Evolutionary conservation across 176 grass and related monocot species (phyloP).

Genomic region (Ampelocalamus luodianensis): DNA sequence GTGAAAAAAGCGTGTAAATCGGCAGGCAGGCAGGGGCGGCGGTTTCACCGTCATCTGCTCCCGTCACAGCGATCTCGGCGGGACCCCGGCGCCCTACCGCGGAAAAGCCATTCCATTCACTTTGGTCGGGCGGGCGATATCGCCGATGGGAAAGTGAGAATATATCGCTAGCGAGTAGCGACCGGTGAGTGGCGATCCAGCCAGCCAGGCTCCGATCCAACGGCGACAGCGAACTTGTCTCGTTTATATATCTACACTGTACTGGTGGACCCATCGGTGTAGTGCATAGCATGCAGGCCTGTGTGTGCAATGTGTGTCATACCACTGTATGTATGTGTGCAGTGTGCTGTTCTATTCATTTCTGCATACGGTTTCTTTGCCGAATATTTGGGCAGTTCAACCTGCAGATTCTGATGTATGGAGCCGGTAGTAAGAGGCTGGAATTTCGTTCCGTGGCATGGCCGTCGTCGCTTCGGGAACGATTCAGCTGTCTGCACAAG

Average conservation of each 20-base stretch:
- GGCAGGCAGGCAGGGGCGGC: neutral
- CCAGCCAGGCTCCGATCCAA: neutral
- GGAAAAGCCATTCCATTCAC: constrained; percentile 43
- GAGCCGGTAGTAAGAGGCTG: neutral
- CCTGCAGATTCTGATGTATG: neutral
- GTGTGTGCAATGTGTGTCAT: neutral
- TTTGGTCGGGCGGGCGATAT: constrained; percentile 3
- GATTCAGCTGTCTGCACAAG: constrained; percentile 1
- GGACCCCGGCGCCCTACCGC: constrained; percentile 21
- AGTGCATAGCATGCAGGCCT: neutral
- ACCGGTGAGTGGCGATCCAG: constrained; percentile 8
- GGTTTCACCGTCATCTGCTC: neutral
- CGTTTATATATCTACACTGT: neutral
- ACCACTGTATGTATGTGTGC: neutral
- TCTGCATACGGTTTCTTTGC: neutral
- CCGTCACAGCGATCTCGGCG: constrained; percentile 39
- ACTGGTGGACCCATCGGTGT: neutral
- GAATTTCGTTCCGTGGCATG: neutral
- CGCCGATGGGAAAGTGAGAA: constrained; percentile 23
- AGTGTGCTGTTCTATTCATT: neutral
- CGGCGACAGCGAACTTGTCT: neutral
- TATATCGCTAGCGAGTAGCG: constrained; percentile 21
- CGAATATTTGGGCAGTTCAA: neutral
- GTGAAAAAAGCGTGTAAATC: constrained; percentile 11
- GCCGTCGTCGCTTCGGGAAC: constrained; percentile 13